phyloP scores from a whole-genome alignment of 192 early-diverging fungal species.

The Phycomyces blakesleeanus region DNA sequence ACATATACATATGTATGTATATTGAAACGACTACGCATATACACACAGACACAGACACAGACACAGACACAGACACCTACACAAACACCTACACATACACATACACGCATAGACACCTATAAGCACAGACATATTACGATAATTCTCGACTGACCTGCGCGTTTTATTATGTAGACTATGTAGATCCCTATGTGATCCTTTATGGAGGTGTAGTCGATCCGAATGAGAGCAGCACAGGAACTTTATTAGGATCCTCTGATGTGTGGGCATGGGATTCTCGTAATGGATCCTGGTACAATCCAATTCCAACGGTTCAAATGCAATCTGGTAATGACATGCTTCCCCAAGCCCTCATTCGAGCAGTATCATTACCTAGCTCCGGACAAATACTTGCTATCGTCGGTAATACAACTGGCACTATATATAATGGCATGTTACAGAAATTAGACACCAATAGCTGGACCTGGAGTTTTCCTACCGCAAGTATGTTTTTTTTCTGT shows the following conservation, averaged over 20 bases:
- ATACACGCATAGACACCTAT: too few species aligned
- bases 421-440: constrained; percentile 24
- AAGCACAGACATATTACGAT: too few species aligned
- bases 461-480: constrained; percentile 42
- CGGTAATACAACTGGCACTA: constrained; percentile 37
- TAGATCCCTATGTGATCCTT: constrained; percentile 40
- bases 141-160: background rate
- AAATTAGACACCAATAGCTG: constrained; percentile 42
- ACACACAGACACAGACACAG: too few species aligned
- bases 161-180: constrained; percentile 16
- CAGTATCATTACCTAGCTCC: constrained; percentile 35
- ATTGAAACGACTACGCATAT: too few species aligned
- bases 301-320: constrained; percentile 27
- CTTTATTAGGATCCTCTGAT: constrained; percentile 34
- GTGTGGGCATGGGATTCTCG: constrained; percentile 45
- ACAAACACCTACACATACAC: too few species aligned
- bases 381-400: constrained; percentile 43
- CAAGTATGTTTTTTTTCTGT: constrained; percentile 33
- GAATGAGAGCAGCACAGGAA: constrained; percentile 23
- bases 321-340: constrained; percentile 14
- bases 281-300: constrained; percentile 40
- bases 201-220: constrained; percentile 44
- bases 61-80: too few species aligned
- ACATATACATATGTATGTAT: too few species aligned
- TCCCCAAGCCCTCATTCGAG: constrained; percentile 38